phyloP scores from a whole-genome alignment of 2,329 filamentous ascomycete genomes.

The Neocatenulostroma microsporum region DNA sequence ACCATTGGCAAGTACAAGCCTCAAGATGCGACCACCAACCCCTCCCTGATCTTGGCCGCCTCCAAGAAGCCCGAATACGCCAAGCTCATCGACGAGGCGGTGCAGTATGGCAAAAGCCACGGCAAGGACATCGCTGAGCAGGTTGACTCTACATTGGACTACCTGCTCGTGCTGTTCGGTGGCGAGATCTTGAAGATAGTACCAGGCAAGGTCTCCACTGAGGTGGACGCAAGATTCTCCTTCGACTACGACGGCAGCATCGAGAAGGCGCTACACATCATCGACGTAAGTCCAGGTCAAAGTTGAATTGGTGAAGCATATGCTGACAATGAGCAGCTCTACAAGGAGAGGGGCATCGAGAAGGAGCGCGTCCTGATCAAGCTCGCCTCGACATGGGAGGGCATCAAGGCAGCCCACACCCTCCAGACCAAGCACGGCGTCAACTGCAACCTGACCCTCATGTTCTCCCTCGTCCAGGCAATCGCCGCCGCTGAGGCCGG shows the following conservation, averaged over 20 bases:
- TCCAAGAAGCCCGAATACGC: slow-evolving; percentile 98
- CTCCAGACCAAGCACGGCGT: slow-evolving; percentile 92
- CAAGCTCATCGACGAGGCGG: slow-evolving; percentile 76
- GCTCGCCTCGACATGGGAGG: slow-evolving; percentile 98
- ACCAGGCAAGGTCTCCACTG: slow-evolving; percentile 96
- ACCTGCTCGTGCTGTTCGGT: slow-evolving; percentile 94
- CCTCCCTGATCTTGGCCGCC: slow-evolving; percentile 93
- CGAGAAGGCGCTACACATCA: slow-evolving; percentile 93
- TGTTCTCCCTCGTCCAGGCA: slow-evolving; percentile 94
- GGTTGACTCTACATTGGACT: slow-evolving; percentile 85
- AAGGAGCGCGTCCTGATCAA: slow-evolving; percentile 98
- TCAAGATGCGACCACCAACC: slow-evolving; percentile 99
- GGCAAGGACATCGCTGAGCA: slow-evolving; percentile 63
- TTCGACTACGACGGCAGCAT: slow-evolving; percentile 91
- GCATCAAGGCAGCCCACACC: slow-evolving; percentile 96
- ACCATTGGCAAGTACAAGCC: slow-evolving; percentile 99
- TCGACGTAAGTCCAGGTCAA: slow-evolving; percentile 61
- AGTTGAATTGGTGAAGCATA: not conserved
- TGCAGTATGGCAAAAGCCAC: slow-evolving; percentile 75
- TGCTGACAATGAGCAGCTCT: slow-evolving; percentile 57
- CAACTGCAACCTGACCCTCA: slow-evolving; percentile 98
- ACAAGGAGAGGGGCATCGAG: slow-evolving; percentile 81
- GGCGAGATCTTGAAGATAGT: slow-evolving; percentile 95
- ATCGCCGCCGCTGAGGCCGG: slow-evolving; percentile 91
- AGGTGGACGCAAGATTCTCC: slow-evolving; percentile 93